phyloP scores from a whole-genome alignment of 306 rosid genomes.

The Lathyrus aphaca region DNA sequence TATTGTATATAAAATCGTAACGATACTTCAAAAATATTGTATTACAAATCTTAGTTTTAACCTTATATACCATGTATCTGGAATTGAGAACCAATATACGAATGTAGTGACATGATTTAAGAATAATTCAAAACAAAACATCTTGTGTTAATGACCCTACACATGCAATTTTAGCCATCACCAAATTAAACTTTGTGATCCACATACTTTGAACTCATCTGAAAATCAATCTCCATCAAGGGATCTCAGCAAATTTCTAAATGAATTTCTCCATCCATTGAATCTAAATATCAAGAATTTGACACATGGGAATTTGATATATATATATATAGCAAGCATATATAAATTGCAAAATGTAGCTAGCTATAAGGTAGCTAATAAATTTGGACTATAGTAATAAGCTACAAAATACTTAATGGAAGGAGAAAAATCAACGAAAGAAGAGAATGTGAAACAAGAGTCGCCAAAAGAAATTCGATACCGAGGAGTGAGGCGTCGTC shows the following conservation, averaged over 20 bases:
- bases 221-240: constrained; percentile 43
- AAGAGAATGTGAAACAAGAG: not conserved
- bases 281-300: constrained; percentile 24
- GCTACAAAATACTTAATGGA: constrained; percentile 32
- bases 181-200: constrained; percentile 4
- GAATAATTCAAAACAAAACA: constrained; percentile 29
- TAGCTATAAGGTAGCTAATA: not conserved
- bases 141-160: constrained; percentile 27
- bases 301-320: not conserved
- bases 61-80: constrained; percentile 11
- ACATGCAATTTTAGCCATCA: constrained; percentile 37
- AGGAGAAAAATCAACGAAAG: constrained; percentile 11
- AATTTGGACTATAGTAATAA: not conserved
- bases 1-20: not conserved
- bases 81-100: constrained; percentile 26
- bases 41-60: not conserved
- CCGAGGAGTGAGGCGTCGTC: constrained; percentile 45
- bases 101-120: not conserved
- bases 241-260: constrained; percentile 7
- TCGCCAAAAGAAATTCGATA: constrained; percentile 13
- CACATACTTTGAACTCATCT: constrained; percentile 44
- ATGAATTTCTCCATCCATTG: constrained; percentile 38
- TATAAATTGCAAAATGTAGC: constrained; percentile 21
- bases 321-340: constrained; percentile 20
- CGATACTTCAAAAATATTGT: not conserved